Base-by-base conservation (phyloP, 2,329 filamentous ascomycete genomes). In the Metarhizium brunneum region DNA sequence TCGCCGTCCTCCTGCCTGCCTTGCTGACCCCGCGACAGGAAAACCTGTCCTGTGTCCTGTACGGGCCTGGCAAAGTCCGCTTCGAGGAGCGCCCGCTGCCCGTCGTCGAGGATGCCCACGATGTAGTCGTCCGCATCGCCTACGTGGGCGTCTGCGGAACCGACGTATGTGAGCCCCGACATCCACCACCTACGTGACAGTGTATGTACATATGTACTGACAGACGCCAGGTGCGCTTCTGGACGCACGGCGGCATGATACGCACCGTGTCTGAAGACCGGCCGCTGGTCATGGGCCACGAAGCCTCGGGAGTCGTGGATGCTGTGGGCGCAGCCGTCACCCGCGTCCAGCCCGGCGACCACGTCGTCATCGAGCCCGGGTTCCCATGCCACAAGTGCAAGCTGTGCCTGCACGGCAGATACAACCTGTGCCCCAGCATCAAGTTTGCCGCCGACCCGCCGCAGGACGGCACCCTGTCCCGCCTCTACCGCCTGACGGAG, bases 381-480 rank as follows among this genome's bases (percentile, higher is more conserved):
- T 77, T 87, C 45, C 88, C 90, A 1, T 95, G 90, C 72, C 82
- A 85, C 42, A 78, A 80, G 58, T 95, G 90, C 73, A 73, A 75
- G 50, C 75, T 80, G 54, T 95, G 90, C 75, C 86, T 89, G 62
- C 74, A 79, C 53, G 90, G 90, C 50, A 79, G 82, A 63, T 94
- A 94, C 75, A 92, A 94, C 67, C 79, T 94, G 7, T 95, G 90
- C 67, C 76, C 81, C 4, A 77, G 85, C 54, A 94, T 95, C 87
- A 73, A 70, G 5, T 95, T 95, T 67, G 89, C 89, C 4, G 89
- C 90, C 1, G 94, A 88, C 5, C 90, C 90, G n/a, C 90, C 90
- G 3, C 5, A 18, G 1, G 50, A 94, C 68, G 90, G 90, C 29
- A 92, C 89, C 0, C 75, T 95, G 35, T 84, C 88, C 2, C 85